phyloP scores from a whole-genome alignment of 805 yeast species.

The Limtongozyma cylindracea region DNA sequence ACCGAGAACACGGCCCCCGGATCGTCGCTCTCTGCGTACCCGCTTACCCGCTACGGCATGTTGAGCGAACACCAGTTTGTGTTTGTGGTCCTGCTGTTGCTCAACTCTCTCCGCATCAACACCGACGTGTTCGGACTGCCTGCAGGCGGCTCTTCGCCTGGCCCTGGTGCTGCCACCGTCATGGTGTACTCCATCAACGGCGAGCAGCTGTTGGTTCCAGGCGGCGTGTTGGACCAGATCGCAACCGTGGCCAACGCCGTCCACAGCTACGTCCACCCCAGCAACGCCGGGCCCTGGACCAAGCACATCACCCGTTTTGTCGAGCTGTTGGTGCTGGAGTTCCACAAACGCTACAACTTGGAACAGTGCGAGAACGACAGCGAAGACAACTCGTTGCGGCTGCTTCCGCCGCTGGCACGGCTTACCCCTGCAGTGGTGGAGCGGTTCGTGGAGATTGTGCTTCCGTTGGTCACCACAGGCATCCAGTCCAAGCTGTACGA shows the following conservation, averaged over 20 bases:
- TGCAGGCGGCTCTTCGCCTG: too few relatives aligned
- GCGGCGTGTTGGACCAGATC: slow-evolving; percentile 25
- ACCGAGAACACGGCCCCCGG: too few relatives aligned
- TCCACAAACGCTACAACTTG: slow-evolving; percentile 26
- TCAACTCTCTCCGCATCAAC: slow-evolving; percentile 18
- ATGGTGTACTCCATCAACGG: slow-evolving; percentile 37
- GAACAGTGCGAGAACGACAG: slow-evolving; percentile 19
- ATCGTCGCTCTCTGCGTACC: too few relatives aligned
- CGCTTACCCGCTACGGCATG: slow-evolving; percentile 30
- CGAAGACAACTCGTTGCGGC: slow-evolving; percentile 3
- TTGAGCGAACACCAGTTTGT: slow-evolving; percentile 37
- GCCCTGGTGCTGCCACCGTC: too few relatives aligned
- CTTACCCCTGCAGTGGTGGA: slow-evolving; percentile 9
- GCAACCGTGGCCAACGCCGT: slow-evolving; percentile 37
- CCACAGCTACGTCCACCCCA: slow-evolving; percentile 74
- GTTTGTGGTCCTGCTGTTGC: slow-evolving; percentile 27
- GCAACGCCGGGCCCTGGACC: slow-evolving; percentile 84
- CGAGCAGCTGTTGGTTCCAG: slow-evolving; percentile 10
- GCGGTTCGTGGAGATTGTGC: slow-evolving; percentile 21
- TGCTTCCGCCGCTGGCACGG: slow-evolving; percentile 9
- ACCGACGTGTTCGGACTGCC: slow-evolving; percentile 18
- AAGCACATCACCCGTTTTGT: slow-evolving; percentile 37
- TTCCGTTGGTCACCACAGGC: slow-evolving; percentile 37
- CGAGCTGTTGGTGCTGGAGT: slow-evolving; percentile 29
- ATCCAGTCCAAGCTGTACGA: slow-evolving; percentile 49